Conservation (phyloP, 2,329 filamentous ascomycete species). For the Pestalotiopsis sp. region DNA sequence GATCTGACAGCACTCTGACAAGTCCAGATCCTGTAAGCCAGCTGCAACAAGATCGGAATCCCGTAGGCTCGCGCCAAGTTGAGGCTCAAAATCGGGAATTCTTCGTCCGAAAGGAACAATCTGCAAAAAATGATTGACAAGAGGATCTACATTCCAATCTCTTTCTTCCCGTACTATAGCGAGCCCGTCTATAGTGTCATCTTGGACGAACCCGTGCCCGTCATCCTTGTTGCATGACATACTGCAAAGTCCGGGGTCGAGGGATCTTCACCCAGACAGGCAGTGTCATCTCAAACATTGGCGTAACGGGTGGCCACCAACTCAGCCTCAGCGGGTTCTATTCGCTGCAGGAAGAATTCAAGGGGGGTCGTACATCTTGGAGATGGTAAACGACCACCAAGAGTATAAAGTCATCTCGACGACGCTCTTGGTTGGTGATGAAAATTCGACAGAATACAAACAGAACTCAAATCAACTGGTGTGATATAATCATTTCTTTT, state of each 20-base stretch:
- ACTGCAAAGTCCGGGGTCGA: conserved; percentile 1
- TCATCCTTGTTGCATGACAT: conserved; percentile 12
- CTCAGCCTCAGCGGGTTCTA: conserved; percentile 13
- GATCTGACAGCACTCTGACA: neutral
- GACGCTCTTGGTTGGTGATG: neutral
- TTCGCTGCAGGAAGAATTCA: neutral
- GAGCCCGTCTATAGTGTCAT: no score
- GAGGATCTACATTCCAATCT: neutral
- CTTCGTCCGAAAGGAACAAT: neutral
- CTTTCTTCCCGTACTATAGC: no score
- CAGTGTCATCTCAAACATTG: conserved; percentile 12
- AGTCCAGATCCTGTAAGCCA: neutral
- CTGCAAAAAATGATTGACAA: neutral
- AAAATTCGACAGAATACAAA: neutral
- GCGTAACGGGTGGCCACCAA: conserved; percentile 8
- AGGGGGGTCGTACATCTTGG: conserved; percentile 2
- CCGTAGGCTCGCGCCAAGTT: neutral
- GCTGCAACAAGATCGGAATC: neutral
- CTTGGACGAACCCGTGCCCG: no score
- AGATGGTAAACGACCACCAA: neutral
- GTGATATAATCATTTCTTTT: no score
- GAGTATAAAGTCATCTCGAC: neutral
- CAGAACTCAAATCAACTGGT: neutral
- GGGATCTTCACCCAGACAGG: conserved; percentile 8
- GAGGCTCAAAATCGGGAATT: neutral